A percentile compares a stretch with the other conserved stretches of the same genome.
Evolutionary conservation across 2,329 filamentous ascomycete genomes (phyloP).

Genomic region (Aspergillus nomiae): DNA sequence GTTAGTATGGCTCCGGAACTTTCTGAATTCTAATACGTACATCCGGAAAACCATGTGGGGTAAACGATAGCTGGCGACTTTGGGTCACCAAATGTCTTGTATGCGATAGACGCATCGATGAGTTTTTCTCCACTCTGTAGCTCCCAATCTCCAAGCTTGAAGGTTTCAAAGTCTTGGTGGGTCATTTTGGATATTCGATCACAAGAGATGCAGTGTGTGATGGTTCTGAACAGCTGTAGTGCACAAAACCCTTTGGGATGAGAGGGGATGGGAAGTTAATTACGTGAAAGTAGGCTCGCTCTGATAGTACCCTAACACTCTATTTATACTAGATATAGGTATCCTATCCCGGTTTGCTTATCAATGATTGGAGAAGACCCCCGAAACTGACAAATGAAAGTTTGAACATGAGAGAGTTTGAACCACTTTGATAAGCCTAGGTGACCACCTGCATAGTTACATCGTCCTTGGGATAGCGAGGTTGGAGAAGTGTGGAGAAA

Average conservation of each 20-base stretch:
- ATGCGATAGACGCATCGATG: constrained; percentile 68
- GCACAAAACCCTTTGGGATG: not conserved
- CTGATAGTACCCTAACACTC: not conserved
- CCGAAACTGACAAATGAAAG: not conserved
- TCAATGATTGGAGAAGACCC: not conserved
- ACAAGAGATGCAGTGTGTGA: not conserved
- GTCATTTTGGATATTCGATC: not conserved
- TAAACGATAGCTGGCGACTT: constrained; percentile 70
- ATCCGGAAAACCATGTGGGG: constrained; percentile 73
- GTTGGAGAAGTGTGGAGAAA: not conserved
- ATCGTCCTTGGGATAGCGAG: not conserved
- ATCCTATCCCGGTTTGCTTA: not conserved
- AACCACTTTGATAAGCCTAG: not conserved
- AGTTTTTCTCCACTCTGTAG: constrained; percentile 67
- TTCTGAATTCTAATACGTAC: constrained; percentile 37
- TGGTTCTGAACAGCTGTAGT: not conserved
- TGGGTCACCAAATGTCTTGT: constrained; percentile 71
- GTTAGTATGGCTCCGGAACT: not conserved
- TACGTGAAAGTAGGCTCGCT: not conserved
- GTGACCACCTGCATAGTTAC: not conserved
- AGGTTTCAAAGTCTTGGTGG: constrained; percentile 51
- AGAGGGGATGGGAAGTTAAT: not conserved
- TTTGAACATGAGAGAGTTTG: not conserved
- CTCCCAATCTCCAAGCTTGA: constrained; percentile 65
- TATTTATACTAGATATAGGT: not conserved